Evolutionary conservation across 2,329 filamentous ascomycete genomes (phyloP).

Genomic region (Aspergillus flavus): DNA sequence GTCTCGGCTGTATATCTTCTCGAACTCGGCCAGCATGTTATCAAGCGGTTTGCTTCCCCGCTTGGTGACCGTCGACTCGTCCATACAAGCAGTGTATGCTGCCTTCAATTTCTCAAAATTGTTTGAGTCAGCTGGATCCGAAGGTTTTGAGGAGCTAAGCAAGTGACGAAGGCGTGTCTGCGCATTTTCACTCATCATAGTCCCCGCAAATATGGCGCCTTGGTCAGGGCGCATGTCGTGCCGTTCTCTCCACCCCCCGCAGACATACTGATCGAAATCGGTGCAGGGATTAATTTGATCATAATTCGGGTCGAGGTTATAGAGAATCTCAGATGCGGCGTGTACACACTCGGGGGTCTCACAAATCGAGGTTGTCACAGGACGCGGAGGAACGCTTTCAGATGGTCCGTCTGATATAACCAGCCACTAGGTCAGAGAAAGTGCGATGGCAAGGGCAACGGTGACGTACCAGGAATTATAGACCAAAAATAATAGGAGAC

Average conservation of each 20-base stretch:
- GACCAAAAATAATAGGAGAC: slow-evolving; percentile 14
- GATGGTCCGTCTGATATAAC: slow-evolving; percentile 11
- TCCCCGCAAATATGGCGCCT: slow-evolving; percentile 61
- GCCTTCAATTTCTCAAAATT: slow-evolving; percentile 69
- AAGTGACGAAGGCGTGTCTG: slow-evolving; percentile 64
- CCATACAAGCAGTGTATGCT: slow-evolving; percentile 67
- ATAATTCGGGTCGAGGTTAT: slow-evolving; percentile 65
- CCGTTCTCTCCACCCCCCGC: slow-evolving; percentile 65
- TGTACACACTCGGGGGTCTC: slow-evolving; percentile 64
- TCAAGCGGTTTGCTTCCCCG: slow-evolving; percentile 60
- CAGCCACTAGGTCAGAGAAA: slow-evolving; percentile 3
- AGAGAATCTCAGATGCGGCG: slow-evolving; percentile 63
- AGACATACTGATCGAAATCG: slow-evolving; percentile 69
- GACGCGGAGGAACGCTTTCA: slow-evolving; percentile 17
- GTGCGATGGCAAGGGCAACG: background rate
- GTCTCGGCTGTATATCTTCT: slow-evolving; percentile 47
- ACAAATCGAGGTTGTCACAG: slow-evolving; percentile 45
- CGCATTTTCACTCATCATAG: slow-evolving; percentile 63
- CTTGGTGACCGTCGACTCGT: slow-evolving; percentile 60
- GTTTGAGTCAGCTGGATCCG: slow-evolving; percentile 34
- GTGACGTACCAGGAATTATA: slow-evolving; percentile 12
- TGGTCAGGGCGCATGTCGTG: slow-evolving; percentile 69
- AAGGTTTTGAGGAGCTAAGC: slow-evolving; percentile 54
- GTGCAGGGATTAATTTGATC: slow-evolving; percentile 66
- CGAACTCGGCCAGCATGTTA: slow-evolving; percentile 57